Evolutionary conservation across 768 basidiomycete species (phyloP), one percentile per base, ranked within the genome.

Genomic region (Crucibulum laeve): DNA sequence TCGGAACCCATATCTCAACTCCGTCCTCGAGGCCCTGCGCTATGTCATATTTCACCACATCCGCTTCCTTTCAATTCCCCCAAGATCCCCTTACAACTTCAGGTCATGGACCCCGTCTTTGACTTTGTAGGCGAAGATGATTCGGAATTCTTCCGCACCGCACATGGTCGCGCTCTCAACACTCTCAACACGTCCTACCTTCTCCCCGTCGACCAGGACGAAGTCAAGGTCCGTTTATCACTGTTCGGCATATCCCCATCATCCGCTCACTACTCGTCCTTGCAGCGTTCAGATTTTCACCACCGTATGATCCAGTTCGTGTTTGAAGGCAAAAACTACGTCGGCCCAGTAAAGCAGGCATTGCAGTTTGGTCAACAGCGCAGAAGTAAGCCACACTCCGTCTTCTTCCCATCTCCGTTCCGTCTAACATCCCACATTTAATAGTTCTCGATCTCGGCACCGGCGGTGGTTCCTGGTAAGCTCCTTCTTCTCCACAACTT

Each of bases 231-330:
- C 25, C 40, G 32, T 40, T 37, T 45, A 25, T 48, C 33, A 6
- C 33, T 38, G 30, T 21, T 41, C 38, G 42, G n/a, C 22, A 6
- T 35, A 44, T 25, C 22, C 18, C 13, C 11, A 3, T 37, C 30
- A 23, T 25, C 43, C 35, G n/a, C 38, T 49, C 34, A 42, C 40
- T 34, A 13, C 38, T 25, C 28, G 21, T 34, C 15, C 24, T 18
- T 22, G 10, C 53, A 86, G 82, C 80, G 84, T 43, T 78, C 73
- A 24, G 75, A 81, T 43, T 67, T 79, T 5, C 73, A 79, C 46
- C 84, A 87, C 55, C 71, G 78, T 38, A 70, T 84, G 60, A 58
- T 84, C n/a, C 73, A 82, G 52, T 86, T 84, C 53, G 71, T 87
- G 14, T 77, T 84, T 43, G 65, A 62, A 18, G 80, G 82, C 39